Conservation (phyloP, 768 basidiomycete genomes). For the Hebeloma cylindrosporum region DNA sequence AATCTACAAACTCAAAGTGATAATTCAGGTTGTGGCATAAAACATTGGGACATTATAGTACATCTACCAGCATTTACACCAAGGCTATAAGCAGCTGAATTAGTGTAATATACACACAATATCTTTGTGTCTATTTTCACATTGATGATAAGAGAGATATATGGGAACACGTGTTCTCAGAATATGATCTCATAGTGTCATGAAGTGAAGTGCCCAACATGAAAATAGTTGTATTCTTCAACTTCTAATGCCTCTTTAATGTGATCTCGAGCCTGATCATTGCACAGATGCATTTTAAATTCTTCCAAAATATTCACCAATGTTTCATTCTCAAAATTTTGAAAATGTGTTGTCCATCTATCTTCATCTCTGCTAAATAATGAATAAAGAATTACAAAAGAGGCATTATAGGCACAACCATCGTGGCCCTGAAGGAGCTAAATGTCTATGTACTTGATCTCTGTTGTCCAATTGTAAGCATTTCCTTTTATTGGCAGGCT, state of each 20-base stretch:
- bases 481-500: background rate
- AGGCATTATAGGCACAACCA: slow-evolving; percentile 1
- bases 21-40: no score
- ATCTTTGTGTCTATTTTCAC: background rate
- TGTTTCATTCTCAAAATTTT: background rate
- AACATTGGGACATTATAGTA: background rate
- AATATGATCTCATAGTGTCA: background rate
- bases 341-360: background rate
- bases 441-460: background rate
- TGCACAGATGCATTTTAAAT: background rate
- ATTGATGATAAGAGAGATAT: background rate
- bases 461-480: no score
- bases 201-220: background rate
- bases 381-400: background rate
- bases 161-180: no score
- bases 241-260: background rate
- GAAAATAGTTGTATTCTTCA: background rate
- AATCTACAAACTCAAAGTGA: no score
- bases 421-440: background rate
- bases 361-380: background rate
- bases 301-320: background rate
- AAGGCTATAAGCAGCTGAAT: background rate
- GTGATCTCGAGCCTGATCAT: slow-evolving; percentile 1
- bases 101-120: background rate
- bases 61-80: background rate